Conservation (phyloP, 2,329 filamentous ascomycete genomes). For the Knufia petricola region DNA sequence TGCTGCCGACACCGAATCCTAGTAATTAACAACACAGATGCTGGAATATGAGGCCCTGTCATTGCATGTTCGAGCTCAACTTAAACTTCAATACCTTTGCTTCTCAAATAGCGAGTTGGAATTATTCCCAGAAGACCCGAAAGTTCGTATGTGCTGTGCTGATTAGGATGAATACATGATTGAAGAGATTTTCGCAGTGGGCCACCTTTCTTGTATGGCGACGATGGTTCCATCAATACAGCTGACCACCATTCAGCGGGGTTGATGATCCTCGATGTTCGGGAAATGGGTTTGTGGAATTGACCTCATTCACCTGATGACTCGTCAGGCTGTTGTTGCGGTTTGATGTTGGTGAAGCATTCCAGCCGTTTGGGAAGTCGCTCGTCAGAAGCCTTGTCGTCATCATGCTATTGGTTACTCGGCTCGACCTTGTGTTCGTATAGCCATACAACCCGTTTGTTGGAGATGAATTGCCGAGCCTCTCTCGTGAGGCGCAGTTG, state of each 20-base stretch:
- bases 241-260: too few relatives aligned
- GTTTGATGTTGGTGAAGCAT: neutral
- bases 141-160: neutral
- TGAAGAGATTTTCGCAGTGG: neutral
- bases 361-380: neutral
- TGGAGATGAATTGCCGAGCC: slow-evolving; percentile 2
- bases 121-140: neutral
- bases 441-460: neutral
- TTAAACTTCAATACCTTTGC: neutral
- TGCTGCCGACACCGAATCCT: too few relatives aligned
- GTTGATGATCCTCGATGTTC: neutral
- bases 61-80: neutral
- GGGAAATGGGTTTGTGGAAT: neutral
- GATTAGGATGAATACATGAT: neutral
- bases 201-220: too few relatives aligned
- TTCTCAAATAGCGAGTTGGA: neutral
- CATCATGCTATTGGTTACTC: neutral
- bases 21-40: too few relatives aligned
- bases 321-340: neutral
- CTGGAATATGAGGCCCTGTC: neutral
- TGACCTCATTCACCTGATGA: neutral
- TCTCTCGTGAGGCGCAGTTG: neutral
- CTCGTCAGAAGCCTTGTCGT: neutral
- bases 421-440: neutral
- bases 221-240: too few relatives aligned